A percentile compares a stretch with the other conserved stretches of the same genome.
Conservation (phyloP, 495 filamentous ascomycete species). For the Xylaria telfairii region DNA sequence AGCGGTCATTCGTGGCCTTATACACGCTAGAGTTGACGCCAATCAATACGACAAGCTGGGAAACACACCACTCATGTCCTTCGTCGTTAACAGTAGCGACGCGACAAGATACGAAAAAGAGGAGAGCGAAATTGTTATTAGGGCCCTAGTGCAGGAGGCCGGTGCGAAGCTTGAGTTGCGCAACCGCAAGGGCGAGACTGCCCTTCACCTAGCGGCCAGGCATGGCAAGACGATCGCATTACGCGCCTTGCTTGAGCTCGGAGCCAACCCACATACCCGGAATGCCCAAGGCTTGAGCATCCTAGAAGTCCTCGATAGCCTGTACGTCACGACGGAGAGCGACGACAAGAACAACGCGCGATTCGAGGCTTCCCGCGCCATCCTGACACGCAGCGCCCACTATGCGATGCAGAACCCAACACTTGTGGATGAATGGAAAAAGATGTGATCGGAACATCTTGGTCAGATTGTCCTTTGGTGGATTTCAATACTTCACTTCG, state of each 20-base stretch:
- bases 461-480: neutral
- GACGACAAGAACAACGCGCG: constrained; percentile 35
- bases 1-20: constrained; percentile 42
- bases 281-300: constrained; percentile 46
- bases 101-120: constrained; percentile 42
- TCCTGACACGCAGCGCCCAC: constrained; percentile 25
- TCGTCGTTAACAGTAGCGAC: constrained; percentile 49
- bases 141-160: constrained; percentile 37
- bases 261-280: constrained; percentile 51
- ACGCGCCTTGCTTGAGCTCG: constrained; percentile 47
- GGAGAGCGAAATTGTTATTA: constrained; percentile 45
- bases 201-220: constrained; percentile 52
- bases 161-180: constrained; percentile 48
- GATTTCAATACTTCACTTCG: neutral
- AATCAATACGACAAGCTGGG: constrained; percentile 53
- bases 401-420: constrained; percentile 15
- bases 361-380: constrained; percentile 37
- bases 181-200: constrained; percentile 54
- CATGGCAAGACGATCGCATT: constrained; percentile 52
- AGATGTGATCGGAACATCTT: neutral
- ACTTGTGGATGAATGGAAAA: constrained; percentile 21
- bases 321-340: constrained; percentile 30
- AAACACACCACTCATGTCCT: constrained; percentile 54
- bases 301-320: constrained; percentile 45
- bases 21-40: constrained; percentile 44